Percentiles rank a stretch among this genome's conserved stretches.
Conservation (phyloP, 2,329 filamentous ascomycete species). For the Rhinocladiella similis region DNA sequence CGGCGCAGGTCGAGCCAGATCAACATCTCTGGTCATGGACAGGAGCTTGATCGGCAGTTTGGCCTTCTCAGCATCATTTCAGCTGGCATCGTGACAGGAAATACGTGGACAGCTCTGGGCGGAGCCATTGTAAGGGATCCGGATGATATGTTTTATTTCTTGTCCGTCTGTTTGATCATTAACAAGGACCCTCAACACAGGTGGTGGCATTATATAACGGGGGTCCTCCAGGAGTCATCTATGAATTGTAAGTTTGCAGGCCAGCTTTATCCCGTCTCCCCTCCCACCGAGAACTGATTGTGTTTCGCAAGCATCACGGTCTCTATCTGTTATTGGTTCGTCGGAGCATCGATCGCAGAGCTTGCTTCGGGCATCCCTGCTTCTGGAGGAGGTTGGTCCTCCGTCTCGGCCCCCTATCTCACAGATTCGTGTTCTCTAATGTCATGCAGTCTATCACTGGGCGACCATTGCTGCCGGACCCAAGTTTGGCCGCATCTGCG, state of each 20-base stretch:
- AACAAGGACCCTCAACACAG: too few relatives aligned
- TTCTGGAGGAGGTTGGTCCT: slow-evolving; percentile 43
- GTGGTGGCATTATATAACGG: slow-evolving; percentile 27
- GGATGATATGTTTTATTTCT: too few relatives aligned
- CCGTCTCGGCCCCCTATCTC: too few relatives aligned
- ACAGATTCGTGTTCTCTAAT: too few relatives aligned
- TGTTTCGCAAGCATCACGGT: slow-evolving; percentile 53
- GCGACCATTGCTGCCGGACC: slow-evolving; percentile 58
- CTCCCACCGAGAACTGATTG: slow-evolving; percentile 57
- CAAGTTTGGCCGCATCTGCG: slow-evolving; percentile 51
- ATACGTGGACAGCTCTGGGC: slow-evolving; percentile 51
- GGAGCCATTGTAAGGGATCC: slow-evolving; percentile 11
- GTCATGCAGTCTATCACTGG: slow-evolving; percentile 57
- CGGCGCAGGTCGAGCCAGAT: slow-evolving; percentile 32
- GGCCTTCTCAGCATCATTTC: slow-evolving; percentile 60
- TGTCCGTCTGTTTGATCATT: too few relatives aligned
- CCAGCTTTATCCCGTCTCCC: background rate
- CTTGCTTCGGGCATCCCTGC: slow-evolving; percentile 63
- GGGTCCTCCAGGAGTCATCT: slow-evolving; percentile 16
- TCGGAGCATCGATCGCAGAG: slow-evolving; percentile 61
- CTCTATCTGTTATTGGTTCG: slow-evolving; percentile 57
- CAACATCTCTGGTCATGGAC: slow-evolving; percentile 64
- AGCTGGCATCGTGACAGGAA: slow-evolving; percentile 57
- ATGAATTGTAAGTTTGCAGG: background rate
- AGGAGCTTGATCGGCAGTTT: slow-evolving; percentile 65